These are phyloP conservation scores for Pythium plurisporium DNA, from an alignment of 352 stramenopile genomes.

Conservation along the genomic window DNA sequence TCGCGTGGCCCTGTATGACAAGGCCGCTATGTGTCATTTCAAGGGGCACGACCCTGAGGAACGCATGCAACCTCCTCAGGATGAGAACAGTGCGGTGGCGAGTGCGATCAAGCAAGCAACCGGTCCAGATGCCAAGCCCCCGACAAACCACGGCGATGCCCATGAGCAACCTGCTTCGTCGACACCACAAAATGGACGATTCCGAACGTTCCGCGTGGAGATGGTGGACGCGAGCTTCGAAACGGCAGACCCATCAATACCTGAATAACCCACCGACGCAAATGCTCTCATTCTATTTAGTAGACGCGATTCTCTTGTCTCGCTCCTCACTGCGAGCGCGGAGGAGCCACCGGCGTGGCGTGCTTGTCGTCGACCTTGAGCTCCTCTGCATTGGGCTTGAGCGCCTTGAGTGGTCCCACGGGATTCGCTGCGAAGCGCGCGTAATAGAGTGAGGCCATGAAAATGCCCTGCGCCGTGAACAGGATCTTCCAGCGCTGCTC, in stretches of 20 bases:
- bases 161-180: too few species aligned
- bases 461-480: conserved; percentile 64
- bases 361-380: conserved; percentile 25
- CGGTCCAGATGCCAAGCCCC: too few species aligned
- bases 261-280: too few species aligned
- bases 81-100: too few species aligned
- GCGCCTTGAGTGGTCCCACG: conserved; percentile 18
- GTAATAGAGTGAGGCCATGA: conserved; percentile 58
- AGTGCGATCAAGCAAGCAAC: too few species aligned
- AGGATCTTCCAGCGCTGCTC: conserved; percentile 75
- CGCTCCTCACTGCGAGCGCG: not conserved
- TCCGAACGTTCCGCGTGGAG: too few species aligned
- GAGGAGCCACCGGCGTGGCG: not conserved
- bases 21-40: conserved; percentile 11
- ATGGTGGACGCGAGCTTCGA: too few species aligned
- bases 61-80: too few species aligned
- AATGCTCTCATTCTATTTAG: too few species aligned
- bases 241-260: too few species aligned
- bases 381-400: conserved; percentile 21
- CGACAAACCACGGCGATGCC: too few species aligned
- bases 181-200: too few species aligned
- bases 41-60: not conserved
- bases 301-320: not conserved
- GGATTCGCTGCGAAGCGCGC: conserved; percentile 42
- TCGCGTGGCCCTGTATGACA: conserved; percentile 15